Percentiles rank a stretch among this genome's conserved stretches.
phyloP scores from a whole-genome alignment of 2,329 filamentous ascomycete genomes.

The Colletotrichum karsti region DNA sequence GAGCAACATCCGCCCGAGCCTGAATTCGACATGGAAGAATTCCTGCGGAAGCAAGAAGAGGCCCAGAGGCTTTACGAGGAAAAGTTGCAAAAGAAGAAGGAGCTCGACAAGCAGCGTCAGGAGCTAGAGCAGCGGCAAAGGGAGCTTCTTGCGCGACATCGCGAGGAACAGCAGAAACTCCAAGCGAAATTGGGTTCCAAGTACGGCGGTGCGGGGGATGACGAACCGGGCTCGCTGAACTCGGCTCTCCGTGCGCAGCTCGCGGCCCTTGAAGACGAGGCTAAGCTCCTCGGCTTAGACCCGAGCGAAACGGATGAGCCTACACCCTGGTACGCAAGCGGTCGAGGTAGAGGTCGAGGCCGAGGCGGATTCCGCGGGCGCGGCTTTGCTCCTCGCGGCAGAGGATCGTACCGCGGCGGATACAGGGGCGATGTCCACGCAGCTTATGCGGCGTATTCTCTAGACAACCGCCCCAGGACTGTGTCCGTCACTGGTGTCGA shows the following conservation, averaged over 20 bases:
- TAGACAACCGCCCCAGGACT: constrained; percentile 80
- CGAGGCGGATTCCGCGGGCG: constrained; percentile 48
- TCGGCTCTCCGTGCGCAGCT: constrained; percentile 76
- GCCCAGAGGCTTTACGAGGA: constrained; percentile 76
- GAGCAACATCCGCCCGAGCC: constrained; percentile 45
- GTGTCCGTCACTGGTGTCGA: constrained; percentile 71
- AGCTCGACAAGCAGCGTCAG: constrained; percentile 68
- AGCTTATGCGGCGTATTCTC: constrained; percentile 69
- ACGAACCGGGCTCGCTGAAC: constrained; percentile 43
- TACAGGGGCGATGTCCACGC: constrained; percentile 56
- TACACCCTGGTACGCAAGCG: constrained; percentile 31
- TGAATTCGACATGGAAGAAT: constrained; percentile 75
- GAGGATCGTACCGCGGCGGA: constrained; percentile 49
- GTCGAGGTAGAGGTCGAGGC: constrained; percentile 51
- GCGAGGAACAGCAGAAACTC: constrained; percentile 70
- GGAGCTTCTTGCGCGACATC: constrained; percentile 69
- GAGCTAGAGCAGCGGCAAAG: constrained; percentile 73
- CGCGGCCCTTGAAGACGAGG: constrained; percentile 77
- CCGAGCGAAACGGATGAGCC: constrained; percentile 59
- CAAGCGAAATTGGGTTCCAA: constrained; percentile 68
- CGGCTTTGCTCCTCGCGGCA: constrained; percentile 44
- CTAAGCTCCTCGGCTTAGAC: constrained; percentile 74
- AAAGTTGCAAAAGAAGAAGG: constrained; percentile 67
- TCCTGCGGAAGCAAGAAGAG: constrained; percentile 74
- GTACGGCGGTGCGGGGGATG: constrained; percentile 36